A percentile compares a stretch with the other conserved stretches of the same genome.
phyloP scores from a whole-genome alignment of 139 green algal genomes.

The Gonium pectorale region DNA sequence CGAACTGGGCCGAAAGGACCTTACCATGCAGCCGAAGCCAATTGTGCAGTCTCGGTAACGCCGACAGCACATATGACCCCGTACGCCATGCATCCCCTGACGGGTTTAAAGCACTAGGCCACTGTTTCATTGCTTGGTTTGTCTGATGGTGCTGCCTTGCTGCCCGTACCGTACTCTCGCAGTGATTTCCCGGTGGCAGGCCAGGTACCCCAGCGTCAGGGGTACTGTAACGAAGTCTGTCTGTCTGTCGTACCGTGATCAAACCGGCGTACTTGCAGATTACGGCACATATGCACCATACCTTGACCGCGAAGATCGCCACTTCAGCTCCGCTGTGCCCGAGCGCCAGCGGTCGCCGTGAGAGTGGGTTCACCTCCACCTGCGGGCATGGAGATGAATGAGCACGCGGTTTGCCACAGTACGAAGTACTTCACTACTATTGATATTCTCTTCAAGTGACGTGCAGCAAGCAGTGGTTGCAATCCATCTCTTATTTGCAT shows the following conservation, averaged over 20 bases:
- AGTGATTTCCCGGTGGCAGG: no score
- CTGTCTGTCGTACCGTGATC: no score
- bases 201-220: no score
- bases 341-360: constrained; percentile 2
- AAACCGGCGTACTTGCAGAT: no score
- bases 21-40: background rate
- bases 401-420: background rate
- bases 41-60: background rate
- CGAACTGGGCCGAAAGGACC: background rate
- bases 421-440: background rate
- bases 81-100: no score
- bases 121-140: no score
- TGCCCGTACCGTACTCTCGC: no score
- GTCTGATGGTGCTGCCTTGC: no score
- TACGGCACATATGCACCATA: background rate
- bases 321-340: constrained; percentile 35
- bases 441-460: background rate
- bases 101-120: background rate
- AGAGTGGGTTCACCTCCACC: constrained; percentile 32
- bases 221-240: no score
- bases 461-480: no score
- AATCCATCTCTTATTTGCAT: background rate
- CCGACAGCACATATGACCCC: background rate
- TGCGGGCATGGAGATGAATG: background rate
- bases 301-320: constrained; percentile 18